Conservation (phyloP, 2,329 filamentous ascomycete genomes). For the Colletotrichum spaethianum region DNA sequence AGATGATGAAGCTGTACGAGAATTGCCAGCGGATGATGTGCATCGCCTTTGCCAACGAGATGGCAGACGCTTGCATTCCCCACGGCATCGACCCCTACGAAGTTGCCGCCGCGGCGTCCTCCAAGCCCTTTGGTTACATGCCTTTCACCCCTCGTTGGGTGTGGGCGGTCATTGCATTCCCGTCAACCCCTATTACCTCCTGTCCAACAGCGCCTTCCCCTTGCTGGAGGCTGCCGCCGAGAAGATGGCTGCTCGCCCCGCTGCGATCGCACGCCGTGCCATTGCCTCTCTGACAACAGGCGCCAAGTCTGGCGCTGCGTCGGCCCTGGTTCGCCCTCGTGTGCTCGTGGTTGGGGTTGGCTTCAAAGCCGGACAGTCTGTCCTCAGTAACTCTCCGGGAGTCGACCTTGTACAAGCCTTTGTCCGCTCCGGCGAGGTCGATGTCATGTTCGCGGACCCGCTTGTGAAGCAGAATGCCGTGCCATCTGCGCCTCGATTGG, state of each 20-base stretch:
- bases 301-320: neutral
- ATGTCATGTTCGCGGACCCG: constrained; percentile 51
- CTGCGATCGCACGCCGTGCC: constrained; percentile 45
- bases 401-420: constrained; percentile 47
- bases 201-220: constrained; percentile 54
- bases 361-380: constrained; percentile 54
- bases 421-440: constrained; percentile 42
- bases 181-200: constrained; percentile 59
- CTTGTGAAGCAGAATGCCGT: constrained; percentile 48
- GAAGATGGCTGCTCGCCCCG: constrained; percentile 51
- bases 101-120: constrained; percentile 54
- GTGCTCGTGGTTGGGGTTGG: constrained; percentile 52
- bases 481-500: constrained; percentile 46
- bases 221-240: constrained; percentile 53
- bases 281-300: neutral
- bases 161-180: constrained; percentile 62
- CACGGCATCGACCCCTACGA: constrained; percentile 56
- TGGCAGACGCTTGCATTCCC: constrained; percentile 56
- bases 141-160: constrained; percentile 55
- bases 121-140: constrained; percentile 58
- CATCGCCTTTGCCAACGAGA: constrained; percentile 60
- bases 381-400: constrained; percentile 51
- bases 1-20: constrained; percentile 62
- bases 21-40: constrained; percentile 60
- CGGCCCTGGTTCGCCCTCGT: constrained; percentile 42